Base-by-base conservation (phyloP, 129 eudicot genomes). In the Helichrysum umbraculigerum region DNA sequence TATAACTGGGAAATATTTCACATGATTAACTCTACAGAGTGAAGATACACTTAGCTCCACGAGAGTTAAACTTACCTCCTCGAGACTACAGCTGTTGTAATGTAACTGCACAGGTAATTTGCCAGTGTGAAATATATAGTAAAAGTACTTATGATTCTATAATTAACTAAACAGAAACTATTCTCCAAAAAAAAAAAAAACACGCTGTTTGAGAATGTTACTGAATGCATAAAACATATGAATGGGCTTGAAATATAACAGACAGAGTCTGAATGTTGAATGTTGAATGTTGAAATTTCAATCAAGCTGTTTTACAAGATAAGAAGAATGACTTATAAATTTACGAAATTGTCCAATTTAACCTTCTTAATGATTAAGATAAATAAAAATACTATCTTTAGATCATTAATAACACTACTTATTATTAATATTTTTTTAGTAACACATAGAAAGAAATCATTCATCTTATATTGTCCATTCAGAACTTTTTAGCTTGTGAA, bases 221-320 rank as follows among this genome's bases (percentile, higher is more conserved):
- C 34, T 20, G 17, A 25, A 60, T 22, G 32, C 66, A n/a, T 22
- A 60, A 20, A 21, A 60, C 22, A 21, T 25, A 32, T 14, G 34
- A 20, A 44, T 42, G 60, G 44, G 37, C 73, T 14, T 44, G 73
- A 44, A 69, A 28, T 25, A 19, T 71, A 39, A 67, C 52, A 67
- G 25, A 67, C 52, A 67, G 25, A 47, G n/a, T 71, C 75, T 32
- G 7, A 4, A 71, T 52, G 29, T 71, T 11, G 17, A 62, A 12
- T 12, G 9, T 2, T 29, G n/a, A n/a, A n/a, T n/a, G n/a, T n/a
- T n/a, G n/a, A 62, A 29, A 33, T 29, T 16, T 54, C 10, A 8
- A 44, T 11, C 75, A 51, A 70, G 63, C 33, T 51, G 47, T 70
- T 70, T 32, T 15, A 16, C 29, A n/a, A 51, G 63, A 54, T 29